Percentiles rank a stretch among this genome's conserved stretches.
Conservation (phyloP, 768 basidiomycete genomes). For the Russula dissimulans region DNA sequence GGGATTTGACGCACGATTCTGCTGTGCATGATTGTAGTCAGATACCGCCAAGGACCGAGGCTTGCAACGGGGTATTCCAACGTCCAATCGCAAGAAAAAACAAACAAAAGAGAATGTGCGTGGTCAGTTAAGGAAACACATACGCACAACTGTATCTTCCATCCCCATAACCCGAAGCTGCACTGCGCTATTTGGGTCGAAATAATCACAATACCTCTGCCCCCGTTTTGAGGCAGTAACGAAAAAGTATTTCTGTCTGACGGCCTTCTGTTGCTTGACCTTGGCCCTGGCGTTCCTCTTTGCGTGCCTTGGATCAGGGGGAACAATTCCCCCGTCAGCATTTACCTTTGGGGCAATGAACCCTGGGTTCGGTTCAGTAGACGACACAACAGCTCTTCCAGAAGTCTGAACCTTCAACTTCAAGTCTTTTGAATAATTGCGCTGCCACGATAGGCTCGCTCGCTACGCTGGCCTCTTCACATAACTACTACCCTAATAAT, state of each 20-base stretch:
- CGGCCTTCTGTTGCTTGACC: conserved; percentile 39
- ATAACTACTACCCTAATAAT: neutral
- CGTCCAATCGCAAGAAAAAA: neutral
- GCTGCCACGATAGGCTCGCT: conserved; percentile 45
- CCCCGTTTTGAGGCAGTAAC: conserved; percentile 37
- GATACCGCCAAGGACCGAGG: neutral
- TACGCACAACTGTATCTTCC: conserved; percentile 41
- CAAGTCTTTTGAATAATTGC: conserved; percentile 59
- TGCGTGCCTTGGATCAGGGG: conserved; percentile 34
- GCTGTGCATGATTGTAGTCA: neutral
- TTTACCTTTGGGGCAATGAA: conserved; percentile 46
- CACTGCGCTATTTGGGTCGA: conserved; percentile 48
- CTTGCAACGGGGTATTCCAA: too few species aligned
- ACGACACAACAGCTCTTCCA: neutral
- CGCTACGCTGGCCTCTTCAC: conserved; percentile 29
- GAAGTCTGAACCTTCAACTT: conserved; percentile 48
- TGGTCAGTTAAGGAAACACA: neutral
- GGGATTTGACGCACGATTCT: conserved; percentile 14
- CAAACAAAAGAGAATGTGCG: neutral
- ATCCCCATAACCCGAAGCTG: conserved; percentile 58
- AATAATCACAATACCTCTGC: conserved; percentile 54
- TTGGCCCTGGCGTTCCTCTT: conserved; percentile 25
- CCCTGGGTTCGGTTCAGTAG: conserved; percentile 29
- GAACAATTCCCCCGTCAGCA: conserved; percentile 28
- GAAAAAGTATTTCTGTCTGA: conserved; percentile 52